Percentiles rank a stretch among this genome's conserved stretches.
Conservation (phyloP, 2,329 filamentous ascomycete species). For the Fusarium siculi region DNA sequence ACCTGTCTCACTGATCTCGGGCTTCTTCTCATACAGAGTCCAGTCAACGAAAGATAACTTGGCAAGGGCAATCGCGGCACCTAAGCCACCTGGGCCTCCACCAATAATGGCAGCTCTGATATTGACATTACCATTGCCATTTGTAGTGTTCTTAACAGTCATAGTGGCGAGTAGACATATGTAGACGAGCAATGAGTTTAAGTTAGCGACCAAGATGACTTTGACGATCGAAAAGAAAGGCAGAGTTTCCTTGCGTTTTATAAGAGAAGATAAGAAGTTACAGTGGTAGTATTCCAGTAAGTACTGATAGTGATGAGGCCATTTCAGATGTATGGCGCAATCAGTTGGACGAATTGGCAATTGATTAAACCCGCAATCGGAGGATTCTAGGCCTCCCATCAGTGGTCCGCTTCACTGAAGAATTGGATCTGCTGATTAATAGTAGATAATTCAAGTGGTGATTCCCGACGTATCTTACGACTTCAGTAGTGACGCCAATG, state of each 20-base stretch:
- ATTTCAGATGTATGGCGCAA: constrained; percentile 40
- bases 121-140: constrained; percentile 3
- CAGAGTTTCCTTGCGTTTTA: neutral
- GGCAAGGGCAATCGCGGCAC: constrained; percentile 48
- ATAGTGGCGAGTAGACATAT: constrained; percentile 2
- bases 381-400: neutral
- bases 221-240: neutral
- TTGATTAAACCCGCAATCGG: constrained; percentile 4
- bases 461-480: neutral
- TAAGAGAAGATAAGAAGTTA: neutral
- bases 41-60: constrained; percentile 47
- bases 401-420: neutral
- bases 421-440: neutral
- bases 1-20: constrained; percentile 50
- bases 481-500: neutral
- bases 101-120: constrained; percentile 44
- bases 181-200: neutral
- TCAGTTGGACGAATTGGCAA: constrained; percentile 33
- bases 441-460: neutral
- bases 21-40: constrained; percentile 50
- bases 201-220: neutral
- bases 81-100: constrained; percentile 45
- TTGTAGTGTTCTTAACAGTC: constrained; percentile 31
- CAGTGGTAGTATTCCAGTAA: neutral
- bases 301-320: constrained; percentile 12